A percentile compares a stretch with the other conserved stretches of the same genome.
Evolutionary conservation across 2,329 filamentous ascomycete genomes (phyloP).

Genomic region (Xylariaceae sp.): DNA sequence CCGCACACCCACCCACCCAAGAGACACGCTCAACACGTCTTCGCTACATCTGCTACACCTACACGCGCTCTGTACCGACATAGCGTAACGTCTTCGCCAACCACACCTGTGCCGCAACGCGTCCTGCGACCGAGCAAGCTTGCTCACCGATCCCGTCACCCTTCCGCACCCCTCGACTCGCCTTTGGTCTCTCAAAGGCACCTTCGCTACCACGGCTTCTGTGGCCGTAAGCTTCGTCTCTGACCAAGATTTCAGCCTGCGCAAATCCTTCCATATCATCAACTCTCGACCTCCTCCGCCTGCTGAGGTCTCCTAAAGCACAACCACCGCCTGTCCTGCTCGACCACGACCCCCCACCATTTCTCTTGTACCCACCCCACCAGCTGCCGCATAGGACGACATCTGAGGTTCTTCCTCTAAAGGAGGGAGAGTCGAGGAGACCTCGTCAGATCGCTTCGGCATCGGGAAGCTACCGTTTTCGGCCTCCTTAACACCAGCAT

Average conservation of each 20-base stretch:
- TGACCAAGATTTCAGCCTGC: slow-evolving; percentile 64
- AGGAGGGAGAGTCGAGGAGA: slow-evolving; percentile 99
- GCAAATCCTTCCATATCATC: slow-evolving; percentile 59
- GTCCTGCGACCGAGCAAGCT: neutral
- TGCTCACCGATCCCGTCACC: neutral
- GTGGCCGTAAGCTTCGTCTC: slow-evolving; percentile 54
- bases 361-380: slow-evolving; percentile 51
- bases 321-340: slow-evolving; percentile 41
- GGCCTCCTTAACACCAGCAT: slow-evolving; percentile 75
- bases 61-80: no score
- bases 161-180: slow-evolving; percentile 25
- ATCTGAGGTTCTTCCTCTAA: slow-evolving; percentile 98
- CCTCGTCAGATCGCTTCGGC: slow-evolving; percentile 86
- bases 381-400: slow-evolving; percentile 99
- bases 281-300: slow-evolving; percentile 55
- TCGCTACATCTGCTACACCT: no score
- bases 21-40: no score
- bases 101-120: neutral
- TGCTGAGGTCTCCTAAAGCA: slow-evolving; percentile 41
- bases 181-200: slow-evolving; percentile 67
- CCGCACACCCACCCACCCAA: neutral
- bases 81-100: no score
- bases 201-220: slow-evolving; percentile 51
- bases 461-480: slow-evolving; percentile 89
- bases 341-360: slow-evolving; percentile 40